A percentile compares a stretch with the other conserved stretches of the same genome.
These are phyloP conservation scores for Trichomonascus vanleenenianus DNA, from an alignment of 805 yeast genomes.

Conservation along the genomic window DNA sequence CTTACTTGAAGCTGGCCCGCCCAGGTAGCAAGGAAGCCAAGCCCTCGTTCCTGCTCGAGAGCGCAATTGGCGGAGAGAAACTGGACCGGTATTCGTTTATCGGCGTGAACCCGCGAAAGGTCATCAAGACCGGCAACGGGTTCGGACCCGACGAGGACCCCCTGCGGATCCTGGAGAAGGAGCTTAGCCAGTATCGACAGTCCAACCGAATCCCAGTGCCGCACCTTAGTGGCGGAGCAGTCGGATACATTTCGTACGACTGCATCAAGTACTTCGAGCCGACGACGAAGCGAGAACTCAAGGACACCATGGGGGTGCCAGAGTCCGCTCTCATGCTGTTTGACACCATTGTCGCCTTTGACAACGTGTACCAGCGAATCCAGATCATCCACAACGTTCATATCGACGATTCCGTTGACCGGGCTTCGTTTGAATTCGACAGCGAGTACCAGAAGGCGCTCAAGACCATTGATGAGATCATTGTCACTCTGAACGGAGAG, in stretches of 20 bases:
- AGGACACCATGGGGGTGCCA: conserved; percentile 78
- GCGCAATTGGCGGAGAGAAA: conserved; percentile 82
- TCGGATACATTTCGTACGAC: conserved; percentile 93
- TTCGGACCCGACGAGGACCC: conserved; percentile 70
- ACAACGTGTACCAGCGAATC: conserved; percentile 87
- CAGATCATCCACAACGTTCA: conserved; percentile 80
- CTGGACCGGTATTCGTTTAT: conserved; percentile 87
- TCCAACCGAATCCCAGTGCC: conserved; percentile 46
- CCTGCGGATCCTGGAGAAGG: conserved; percentile 61
- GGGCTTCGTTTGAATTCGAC: conserved; percentile 32
- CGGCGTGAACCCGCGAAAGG: conserved; percentile 77
- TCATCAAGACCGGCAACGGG: conserved; percentile 74
- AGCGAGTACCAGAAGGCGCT: conserved; percentile 52
- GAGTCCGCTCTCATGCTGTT: conserved; percentile 89
- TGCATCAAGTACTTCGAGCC: conserved; percentile 98
- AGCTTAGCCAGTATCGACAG: conserved; percentile 55
- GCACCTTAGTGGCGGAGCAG: conserved; percentile 91
- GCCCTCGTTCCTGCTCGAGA: conserved; percentile 78
- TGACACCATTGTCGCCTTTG: conserved; percentile 86
- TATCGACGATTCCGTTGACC: conserved; percentile 26
- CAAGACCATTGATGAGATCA: conserved; percentile 40
- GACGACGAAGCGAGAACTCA: conserved; percentile 61
- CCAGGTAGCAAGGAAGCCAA: conserved; percentile 43
- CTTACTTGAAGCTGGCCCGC: conserved; percentile 74
- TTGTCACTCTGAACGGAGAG: conserved; percentile 36